phyloP scores from a whole-genome alignment of 1,284 basidiomycete genomes.

The Vanrija humicola region DNA sequence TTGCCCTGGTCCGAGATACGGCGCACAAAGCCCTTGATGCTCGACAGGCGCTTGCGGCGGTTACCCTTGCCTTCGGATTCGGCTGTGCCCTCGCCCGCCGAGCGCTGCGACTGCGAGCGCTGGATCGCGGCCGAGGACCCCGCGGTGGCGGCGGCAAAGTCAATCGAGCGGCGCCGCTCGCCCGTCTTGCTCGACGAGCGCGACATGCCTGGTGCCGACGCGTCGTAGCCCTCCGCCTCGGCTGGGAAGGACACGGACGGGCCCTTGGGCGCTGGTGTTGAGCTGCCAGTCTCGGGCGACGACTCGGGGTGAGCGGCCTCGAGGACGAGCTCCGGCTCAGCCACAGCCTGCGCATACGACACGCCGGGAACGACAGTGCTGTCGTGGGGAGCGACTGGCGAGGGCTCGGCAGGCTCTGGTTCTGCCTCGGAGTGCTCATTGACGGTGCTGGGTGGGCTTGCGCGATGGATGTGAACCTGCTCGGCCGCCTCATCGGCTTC shows the following conservation, averaged over 20 bases:
- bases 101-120: not conserved
- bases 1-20: slow-evolving; percentile 37
- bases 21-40: slow-evolving; percentile 41
- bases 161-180: not conserved
- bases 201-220: not conserved
- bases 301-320: not conserved
- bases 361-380: not conserved
- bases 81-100: not conserved
- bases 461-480: slow-evolving; percentile 3
- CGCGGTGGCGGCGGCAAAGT: not conserved
- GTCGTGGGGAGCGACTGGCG: not conserved
- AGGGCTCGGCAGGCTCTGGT: not conserved
- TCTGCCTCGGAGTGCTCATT: slow-evolving; percentile 1
- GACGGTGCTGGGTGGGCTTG: slow-evolving; percentile 12
- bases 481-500: not conserved
- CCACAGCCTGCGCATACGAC: not conserved
- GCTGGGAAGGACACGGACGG: too few relatives aligned
- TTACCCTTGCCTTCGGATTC: slow-evolving; percentile 1
- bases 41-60: slow-evolving; percentile 35
- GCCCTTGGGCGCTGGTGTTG: not conserved
- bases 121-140: not conserved
- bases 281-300: not conserved
- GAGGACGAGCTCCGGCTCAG: not conserved
- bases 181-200: not conserved
- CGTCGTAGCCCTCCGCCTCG: not conserved